Conservation (phyloP, 2,329 filamentous ascomycete genomes). For the Aspergillus neoniger region DNA sequence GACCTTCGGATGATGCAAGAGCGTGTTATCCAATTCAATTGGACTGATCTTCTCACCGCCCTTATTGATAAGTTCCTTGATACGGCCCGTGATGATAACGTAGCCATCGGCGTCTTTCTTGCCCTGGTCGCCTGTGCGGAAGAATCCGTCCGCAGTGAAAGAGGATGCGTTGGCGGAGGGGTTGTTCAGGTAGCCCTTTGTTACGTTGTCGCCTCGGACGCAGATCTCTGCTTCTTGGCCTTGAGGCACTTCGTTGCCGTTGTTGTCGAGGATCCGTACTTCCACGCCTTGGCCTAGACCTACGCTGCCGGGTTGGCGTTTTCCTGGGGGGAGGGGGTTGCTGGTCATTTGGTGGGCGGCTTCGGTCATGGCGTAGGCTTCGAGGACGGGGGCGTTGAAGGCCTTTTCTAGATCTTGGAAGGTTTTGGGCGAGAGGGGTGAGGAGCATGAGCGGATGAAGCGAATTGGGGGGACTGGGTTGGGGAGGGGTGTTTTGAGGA, state of each 20-base stretch:
- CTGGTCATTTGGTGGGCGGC: constrained; percentile 59
- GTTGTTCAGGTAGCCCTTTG: constrained; percentile 84
- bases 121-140: constrained; percentile 85
- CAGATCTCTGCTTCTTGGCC: constrained; percentile 79
- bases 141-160: constrained; percentile 75
- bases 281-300: constrained; percentile 83
- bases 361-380: constrained; percentile 93
- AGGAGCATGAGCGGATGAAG: constrained; percentile 86
- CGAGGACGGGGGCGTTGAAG: constrained; percentile 77
- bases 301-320: constrained; percentile 78
- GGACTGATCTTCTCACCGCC: constrained; percentile 88
- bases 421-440: constrained; percentile 76
- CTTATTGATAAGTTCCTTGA: constrained; percentile 90
- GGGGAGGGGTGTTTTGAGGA: constrained; percentile 72
- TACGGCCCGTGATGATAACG: constrained; percentile 82
- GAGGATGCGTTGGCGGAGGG: constrained; percentile 70
- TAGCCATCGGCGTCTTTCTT: constrained; percentile 79
- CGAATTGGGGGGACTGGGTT: constrained; percentile 70
- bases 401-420: constrained; percentile 77
- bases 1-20: constrained; percentile 71
- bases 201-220: constrained; percentile 80
- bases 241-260: constrained; percentile 67
- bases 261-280: constrained; percentile 71
- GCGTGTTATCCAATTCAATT: constrained; percentile 81
- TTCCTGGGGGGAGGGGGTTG: constrained; percentile 68